Conservation (phyloP, 2,329 filamentous ascomycete species). For the Cucurbitaria berberidis region DNA sequence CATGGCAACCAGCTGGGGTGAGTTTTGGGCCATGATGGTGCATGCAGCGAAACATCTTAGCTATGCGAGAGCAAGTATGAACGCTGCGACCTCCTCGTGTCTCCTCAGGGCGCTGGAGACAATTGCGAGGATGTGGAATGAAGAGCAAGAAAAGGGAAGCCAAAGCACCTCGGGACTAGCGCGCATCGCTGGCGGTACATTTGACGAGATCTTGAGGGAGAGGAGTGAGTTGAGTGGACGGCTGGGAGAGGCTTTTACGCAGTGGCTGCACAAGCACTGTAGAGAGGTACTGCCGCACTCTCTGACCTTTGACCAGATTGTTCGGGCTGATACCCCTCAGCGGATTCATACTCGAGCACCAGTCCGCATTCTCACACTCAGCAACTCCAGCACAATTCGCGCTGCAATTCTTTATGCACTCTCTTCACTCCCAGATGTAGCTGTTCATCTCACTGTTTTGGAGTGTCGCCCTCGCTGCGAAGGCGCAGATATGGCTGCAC, state of each 20-base stretch:
- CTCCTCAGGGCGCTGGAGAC: conserved; percentile 55
- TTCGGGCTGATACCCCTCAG: neutral
- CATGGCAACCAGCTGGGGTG: conserved; percentile 31
- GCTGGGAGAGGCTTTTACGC: conserved; percentile 10
- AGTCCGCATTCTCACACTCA: conserved; percentile 28
- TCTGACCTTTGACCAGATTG: neutral
- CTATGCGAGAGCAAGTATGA: conserved; percentile 62
- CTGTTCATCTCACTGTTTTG: conserved; percentile 64
- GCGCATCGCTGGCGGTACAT: neutral
- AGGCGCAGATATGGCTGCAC: conserved; percentile 63
- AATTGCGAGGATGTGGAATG: conserved; percentile 11
- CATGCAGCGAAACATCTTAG: conserved; percentile 65
- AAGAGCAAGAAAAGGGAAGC: neutral
- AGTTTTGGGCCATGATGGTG: conserved; percentile 65
- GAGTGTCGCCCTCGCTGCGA: conserved; percentile 73
- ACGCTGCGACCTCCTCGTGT: conserved; percentile 62
- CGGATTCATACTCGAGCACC: neutral
- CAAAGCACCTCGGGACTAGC: conserved; percentile 4
- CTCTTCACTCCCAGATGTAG: conserved; percentile 37
- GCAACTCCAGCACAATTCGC: conserved; percentile 65
- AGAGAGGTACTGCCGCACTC: neutral
- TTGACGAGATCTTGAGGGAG: conserved; percentile 8
- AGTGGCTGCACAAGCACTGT: conserved; percentile 8
- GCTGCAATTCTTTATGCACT: conserved; percentile 56
- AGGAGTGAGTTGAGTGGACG: neutral